Evolutionary conservation across 768 basidiomycete species (phyloP).

Genomic region (Boletus edulis): DNA sequence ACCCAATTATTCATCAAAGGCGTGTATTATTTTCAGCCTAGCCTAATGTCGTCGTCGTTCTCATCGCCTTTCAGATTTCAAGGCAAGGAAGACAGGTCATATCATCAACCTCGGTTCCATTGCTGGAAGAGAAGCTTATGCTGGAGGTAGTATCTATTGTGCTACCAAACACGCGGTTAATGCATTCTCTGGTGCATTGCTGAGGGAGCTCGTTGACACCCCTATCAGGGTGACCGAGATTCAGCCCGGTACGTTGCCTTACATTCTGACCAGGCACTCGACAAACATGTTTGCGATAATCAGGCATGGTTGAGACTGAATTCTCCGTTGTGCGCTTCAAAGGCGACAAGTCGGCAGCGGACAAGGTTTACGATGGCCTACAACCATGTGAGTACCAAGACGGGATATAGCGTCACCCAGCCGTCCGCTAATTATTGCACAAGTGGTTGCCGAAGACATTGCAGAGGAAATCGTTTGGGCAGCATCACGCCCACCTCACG

Average conservation of each 20-base stretch:
- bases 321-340: constrained; percentile 91
- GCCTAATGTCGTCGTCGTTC: not conserved
- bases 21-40: constrained; percentile 6
- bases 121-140: constrained; percentile 85
- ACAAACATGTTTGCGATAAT: not conserved
- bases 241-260: constrained; percentile 65
- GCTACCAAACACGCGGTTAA: constrained; percentile 87
- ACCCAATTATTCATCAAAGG: constrained; percentile 74
- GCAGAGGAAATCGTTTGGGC: constrained; percentile 99
- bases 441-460: constrained; percentile 82
- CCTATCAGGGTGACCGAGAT: constrained; percentile 93
- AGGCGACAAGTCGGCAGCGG: constrained; percentile 78
- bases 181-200: constrained; percentile 79
- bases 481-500: constrained; percentile 86
- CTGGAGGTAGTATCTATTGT: constrained; percentile 89
- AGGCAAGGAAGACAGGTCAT: constrained; percentile 73
- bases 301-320: constrained; percentile 86
- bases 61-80: constrained; percentile 58
- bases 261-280: not conserved
- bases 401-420: not conserved
- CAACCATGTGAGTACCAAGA: constrained; percentile 64
- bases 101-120: constrained; percentile 95
- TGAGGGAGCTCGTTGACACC: constrained; percentile 89
- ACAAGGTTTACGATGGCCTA: constrained; percentile 88
- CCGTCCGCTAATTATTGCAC: constrained; percentile 2